Percentiles rank a stretch among this genome's conserved stretches.
Conservation (phyloP, 2,329 filamentous ascomycete species). For the Podosphaera leucotricha region DNA sequence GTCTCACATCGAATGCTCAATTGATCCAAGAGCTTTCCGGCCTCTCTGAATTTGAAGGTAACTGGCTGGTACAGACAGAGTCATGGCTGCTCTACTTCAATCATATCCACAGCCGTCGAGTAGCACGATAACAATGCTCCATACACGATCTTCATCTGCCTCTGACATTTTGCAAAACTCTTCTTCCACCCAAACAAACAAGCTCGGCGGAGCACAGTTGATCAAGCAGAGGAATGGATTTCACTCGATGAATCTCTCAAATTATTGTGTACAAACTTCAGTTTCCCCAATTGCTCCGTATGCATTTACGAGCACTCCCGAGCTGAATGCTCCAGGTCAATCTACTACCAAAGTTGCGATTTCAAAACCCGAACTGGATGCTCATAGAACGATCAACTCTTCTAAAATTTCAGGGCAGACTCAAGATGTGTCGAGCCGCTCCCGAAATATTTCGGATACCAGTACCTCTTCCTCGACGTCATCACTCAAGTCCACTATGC, state of each 20-base stretch:
- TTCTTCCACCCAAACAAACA: slow-evolving; percentile 15
- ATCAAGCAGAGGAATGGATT: slow-evolving; percentile 25
- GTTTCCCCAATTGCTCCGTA: slow-evolving; percentile 47
- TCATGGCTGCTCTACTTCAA: slow-evolving; percentile 69
- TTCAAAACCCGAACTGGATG: slow-evolving; percentile 23
- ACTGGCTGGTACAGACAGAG: neutral
- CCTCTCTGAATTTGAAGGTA: neutral
- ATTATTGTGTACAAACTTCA: slow-evolving; percentile 27
- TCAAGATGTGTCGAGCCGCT: neutral
- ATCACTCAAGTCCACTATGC: neutral
- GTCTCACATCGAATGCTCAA: neutral
- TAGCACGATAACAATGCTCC: slow-evolving; percentile 50
- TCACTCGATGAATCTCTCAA: slow-evolving; percentile 25
- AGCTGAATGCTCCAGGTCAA: slow-evolving; percentile 25
- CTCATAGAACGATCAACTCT: neutral
- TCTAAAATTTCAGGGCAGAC: neutral
- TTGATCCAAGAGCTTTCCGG: neutral
- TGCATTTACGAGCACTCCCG: slow-evolving; percentile 50
- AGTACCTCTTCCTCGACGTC: neutral
- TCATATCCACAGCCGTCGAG: slow-evolving; percentile 49
- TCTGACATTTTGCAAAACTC: slow-evolving; percentile 23
- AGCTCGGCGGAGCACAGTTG: slow-evolving; percentile 19
- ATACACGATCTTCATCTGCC: slow-evolving; percentile 43
- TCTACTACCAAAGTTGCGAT: slow-evolving; percentile 19
- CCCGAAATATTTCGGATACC: neutral